These are phyloP conservation scores for Cnidoscolus chayamansa DNA, from an alignment of 441 rosid species.

Conservation along the genomic window DNA sequence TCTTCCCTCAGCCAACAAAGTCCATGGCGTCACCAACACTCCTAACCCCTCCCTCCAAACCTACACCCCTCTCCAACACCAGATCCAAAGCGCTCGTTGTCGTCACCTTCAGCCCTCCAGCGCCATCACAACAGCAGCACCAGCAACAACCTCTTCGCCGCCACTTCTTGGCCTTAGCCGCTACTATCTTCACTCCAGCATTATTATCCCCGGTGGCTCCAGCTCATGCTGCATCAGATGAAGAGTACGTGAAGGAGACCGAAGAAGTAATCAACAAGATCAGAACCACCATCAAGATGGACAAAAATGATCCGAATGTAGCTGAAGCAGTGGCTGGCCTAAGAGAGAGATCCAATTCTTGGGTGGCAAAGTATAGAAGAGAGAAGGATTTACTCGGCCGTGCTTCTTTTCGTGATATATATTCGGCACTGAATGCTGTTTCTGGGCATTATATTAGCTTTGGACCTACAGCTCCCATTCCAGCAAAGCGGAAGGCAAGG, in stretches of 20 bases:
- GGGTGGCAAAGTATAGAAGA: constrained; percentile 92
- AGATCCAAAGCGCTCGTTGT: constrained; percentile 32
- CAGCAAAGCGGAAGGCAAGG: constrained; percentile 71
- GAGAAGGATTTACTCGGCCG: constrained; percentile 80
- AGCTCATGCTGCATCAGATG: constrained; percentile 53
- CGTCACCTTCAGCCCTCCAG: constrained; percentile 2
- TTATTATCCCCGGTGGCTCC: constrained; percentile 27
- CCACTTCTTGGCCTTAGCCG: constrained; percentile 44
- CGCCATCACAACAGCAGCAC: constrained; percentile 10
- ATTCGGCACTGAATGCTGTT: constrained; percentile 87
- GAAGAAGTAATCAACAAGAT: constrained; percentile 68
- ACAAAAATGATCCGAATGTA: constrained; percentile 70
- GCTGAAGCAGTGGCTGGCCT: constrained; percentile 72
- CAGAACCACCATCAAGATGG: constrained; percentile 61
- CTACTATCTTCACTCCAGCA: constrained; percentile 23
- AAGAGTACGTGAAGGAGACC: constrained; percentile 75
- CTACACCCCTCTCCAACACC: constrained; percentile 35
- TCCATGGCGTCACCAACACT: constrained; percentile 67
- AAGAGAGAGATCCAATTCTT: constrained; percentile 64
- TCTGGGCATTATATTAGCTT: constrained; percentile 90
- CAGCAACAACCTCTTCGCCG: constrained; percentile 39
- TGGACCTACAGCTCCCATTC: constrained; percentile 86
- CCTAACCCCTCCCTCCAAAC: constrained; percentile 44
- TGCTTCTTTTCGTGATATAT: constrained; percentile 72
- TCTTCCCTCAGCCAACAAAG: constrained; percentile 16